A percentile compares a stretch with the other conserved stretches of the same genome.
phyloP scores from a whole-genome alignment of 1,139 yeast genomes.

The Saccharomyces hybrid region DNA sequence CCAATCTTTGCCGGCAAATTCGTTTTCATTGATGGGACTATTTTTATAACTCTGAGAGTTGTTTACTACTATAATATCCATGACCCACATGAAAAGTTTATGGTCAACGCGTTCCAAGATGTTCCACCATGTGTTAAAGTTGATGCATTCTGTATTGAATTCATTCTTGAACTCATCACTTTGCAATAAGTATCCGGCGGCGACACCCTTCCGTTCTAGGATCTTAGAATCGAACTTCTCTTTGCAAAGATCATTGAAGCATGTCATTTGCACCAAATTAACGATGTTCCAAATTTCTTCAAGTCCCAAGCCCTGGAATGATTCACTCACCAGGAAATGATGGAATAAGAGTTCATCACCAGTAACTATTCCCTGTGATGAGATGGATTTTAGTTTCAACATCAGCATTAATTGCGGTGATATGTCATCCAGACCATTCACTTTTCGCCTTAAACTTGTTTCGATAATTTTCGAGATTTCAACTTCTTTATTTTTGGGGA shows the following conservation, averaged over 20 bases:
- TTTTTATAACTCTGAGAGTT: constrained; percentile 24
- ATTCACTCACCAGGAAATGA: constrained; percentile 22
- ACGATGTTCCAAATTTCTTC: constrained; percentile 29
- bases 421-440: constrained; percentile 13
- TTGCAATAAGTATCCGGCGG: constrained; percentile 21
- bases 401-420: constrained; percentile 19
- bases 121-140: constrained; percentile 29
- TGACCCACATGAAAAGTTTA: constrained; percentile 29
- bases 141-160: constrained; percentile 24
- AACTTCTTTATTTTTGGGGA: constrained; percentile 24
- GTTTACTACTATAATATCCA: constrained; percentile 27
- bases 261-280: constrained; percentile 28
- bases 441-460: constrained; percentile 14
- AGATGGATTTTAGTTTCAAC: constrained; percentile 27
- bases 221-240: constrained; percentile 27
- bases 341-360: constrained; percentile 29
- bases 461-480: constrained; percentile 28
- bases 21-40: constrained; percentile 15
- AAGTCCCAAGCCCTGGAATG: constrained; percentile 9
- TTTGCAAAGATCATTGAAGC: constrained; percentile 26
- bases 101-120: constrained; percentile 28
- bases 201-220: constrained; percentile 21
- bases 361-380: constrained; percentile 25
- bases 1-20: constrained; percentile 20
- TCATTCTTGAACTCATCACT: constrained; percentile 26